Conservation (phyloP, 345 rosid genomes). For the Microcos paniculata region DNA sequence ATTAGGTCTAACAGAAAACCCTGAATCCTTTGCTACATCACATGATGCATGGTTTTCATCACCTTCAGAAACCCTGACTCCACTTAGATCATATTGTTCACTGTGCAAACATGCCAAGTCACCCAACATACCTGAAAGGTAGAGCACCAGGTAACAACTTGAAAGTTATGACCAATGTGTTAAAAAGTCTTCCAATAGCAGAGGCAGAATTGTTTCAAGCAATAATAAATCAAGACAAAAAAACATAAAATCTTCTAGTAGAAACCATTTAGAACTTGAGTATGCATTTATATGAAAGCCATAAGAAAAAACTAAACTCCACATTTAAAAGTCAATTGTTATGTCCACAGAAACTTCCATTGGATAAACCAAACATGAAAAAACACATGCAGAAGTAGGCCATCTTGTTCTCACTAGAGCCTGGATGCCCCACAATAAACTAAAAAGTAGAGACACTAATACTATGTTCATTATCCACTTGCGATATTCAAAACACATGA, state of each 20-base stretch:
- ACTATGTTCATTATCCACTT: not conserved
- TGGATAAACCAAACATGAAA: not conserved
- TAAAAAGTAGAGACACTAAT: not conserved
- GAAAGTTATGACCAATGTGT: not conserved
- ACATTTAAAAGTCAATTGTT: not conserved
- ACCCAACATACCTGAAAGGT: slow-evolving; percentile 65
- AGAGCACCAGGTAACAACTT: slow-evolving; percentile 7
- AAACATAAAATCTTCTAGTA: not conserved
- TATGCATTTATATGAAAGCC: not conserved
- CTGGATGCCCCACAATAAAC: not conserved
- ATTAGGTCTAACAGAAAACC: slow-evolving; percentile 36
- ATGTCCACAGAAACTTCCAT: not conserved
- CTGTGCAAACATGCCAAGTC: slow-evolving; percentile 55
- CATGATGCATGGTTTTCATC: slow-evolving; percentile 38
- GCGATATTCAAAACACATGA: too few relatives aligned
- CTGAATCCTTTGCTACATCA: slow-evolving; percentile 39
- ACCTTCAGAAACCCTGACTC: slow-evolving; percentile 48
- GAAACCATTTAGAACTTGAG: not conserved
- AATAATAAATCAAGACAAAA: slow-evolving; percentile 7
- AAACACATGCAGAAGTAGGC: not conserved
- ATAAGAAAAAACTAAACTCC: not conserved
- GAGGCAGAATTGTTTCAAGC: not conserved
- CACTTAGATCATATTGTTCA: slow-evolving; percentile 64
- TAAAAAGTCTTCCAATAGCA: slow-evolving; percentile 2
- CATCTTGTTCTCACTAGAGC: not conserved